Evolutionary conservation across 139 green algal genomes (phyloP).

Genomic region (Asterochloris sp.): DNA sequence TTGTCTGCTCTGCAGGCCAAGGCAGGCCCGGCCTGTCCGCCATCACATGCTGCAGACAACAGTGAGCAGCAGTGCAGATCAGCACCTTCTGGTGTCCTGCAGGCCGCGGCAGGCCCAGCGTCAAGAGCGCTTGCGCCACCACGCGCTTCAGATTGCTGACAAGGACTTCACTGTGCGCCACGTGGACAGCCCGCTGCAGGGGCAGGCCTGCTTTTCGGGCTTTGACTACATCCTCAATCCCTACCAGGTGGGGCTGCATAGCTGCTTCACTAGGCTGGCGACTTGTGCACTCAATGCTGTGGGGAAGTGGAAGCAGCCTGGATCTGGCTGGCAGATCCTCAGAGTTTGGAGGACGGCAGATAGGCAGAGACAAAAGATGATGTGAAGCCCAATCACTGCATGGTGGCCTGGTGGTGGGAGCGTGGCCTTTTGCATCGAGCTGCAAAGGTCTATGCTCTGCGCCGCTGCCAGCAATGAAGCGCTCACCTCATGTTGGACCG

Average conservation of each 20-base stretch:
- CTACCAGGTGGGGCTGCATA: neutral
- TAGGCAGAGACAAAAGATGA: neutral
- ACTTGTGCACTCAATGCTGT: neutral
- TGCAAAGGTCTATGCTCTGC: neutral
- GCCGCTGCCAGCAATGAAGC: neutral
- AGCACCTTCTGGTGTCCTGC: too few relatives aligned
- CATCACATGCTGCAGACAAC: too few relatives aligned
- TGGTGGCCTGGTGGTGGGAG: neutral
- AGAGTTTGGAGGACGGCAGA: neutral
- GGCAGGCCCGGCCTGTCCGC: too few relatives aligned
- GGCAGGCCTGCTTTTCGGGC: conserved; percentile 7
- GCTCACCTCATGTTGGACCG: conserved; percentile 30
- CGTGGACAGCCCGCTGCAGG: neutral
- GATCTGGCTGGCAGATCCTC: neutral
- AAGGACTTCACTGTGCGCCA: conserved; percentile 3
- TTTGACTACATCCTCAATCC: conserved; percentile 2
- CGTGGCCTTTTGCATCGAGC: too few relatives aligned
- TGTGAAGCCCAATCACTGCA: neutral
- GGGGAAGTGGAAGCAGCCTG: neutral
- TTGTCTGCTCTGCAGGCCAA: too few relatives aligned
- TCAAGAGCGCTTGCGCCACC: too few relatives aligned
- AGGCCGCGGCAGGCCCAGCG: too few relatives aligned
- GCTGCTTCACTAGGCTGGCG: neutral
- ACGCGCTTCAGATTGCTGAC: neutral
- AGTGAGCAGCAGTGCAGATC: too few relatives aligned